Percentiles rank a stretch among this genome's conserved stretches.
Evolutionary conservation across 768 basidiomycete species (phyloP).

Genomic region (Boletus reticulatus): DNA sequence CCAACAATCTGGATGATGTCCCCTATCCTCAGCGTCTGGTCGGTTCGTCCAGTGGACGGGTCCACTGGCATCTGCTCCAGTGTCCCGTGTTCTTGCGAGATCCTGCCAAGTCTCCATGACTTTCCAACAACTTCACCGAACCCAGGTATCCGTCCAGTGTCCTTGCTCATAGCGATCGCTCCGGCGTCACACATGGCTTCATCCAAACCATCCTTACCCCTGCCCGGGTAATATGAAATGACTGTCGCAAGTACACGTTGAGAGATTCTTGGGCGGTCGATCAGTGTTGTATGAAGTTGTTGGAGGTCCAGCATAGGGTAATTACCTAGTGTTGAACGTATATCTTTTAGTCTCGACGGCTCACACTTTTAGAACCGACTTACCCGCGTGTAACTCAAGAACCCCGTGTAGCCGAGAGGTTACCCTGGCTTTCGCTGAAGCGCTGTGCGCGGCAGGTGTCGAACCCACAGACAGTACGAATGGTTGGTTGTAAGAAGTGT

Average conservation of each 20-base stretch:
- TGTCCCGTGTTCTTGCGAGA: constrained; percentile 81
- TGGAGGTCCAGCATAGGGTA: constrained; percentile 85
- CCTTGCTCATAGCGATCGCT: constrained; percentile 85
- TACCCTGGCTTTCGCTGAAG: constrained; percentile 50
- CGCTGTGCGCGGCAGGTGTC: constrained; percentile 86
- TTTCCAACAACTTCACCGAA: constrained; percentile 72
- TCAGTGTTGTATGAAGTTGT: constrained; percentile 71
- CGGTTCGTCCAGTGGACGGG: constrained; percentile 3
- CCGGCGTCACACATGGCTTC: constrained; percentile 86
- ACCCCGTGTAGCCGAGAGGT: constrained; percentile 51
- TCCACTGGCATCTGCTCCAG: constrained; percentile 40
- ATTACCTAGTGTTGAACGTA: constrained; percentile 48
- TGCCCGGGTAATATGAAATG: constrained; percentile 74
- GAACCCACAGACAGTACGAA: constrained; percentile 82
- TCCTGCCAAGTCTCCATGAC: constrained; percentile 60
- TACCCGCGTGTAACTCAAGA: constrained; percentile 78
- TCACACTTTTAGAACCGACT: constrained; percentile 7
- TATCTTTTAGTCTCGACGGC: background rate
- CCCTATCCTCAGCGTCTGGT: constrained; percentile 47
- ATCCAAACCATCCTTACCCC: constrained; percentile 58
- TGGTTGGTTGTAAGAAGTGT: constrained; percentile 37
- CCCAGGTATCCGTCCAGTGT: constrained; percentile 68
- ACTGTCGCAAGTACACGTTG: constrained; percentile 71
- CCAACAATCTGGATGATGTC: constrained; percentile 70
- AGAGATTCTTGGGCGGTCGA: constrained; percentile 54